Conservation (phyloP, 1,139 yeast genomes). For the Yamadazyma blattariae region DNA sequence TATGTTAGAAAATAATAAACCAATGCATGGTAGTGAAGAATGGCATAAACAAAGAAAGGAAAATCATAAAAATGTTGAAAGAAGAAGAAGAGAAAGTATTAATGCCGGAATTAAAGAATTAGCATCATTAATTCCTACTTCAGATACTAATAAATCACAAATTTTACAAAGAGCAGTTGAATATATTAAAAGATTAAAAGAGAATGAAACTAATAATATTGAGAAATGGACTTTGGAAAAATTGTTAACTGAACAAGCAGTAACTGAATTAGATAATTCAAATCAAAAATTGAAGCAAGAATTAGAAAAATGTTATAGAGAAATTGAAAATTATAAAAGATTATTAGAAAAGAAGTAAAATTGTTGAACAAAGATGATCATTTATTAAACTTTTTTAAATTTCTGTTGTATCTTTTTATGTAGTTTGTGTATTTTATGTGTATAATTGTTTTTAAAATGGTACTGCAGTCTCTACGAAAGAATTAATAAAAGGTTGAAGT, state of each 20-base stretch:
- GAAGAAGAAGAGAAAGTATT: conserved; percentile 91
- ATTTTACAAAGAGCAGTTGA: conserved; percentile 86
- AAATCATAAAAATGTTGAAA: conserved; percentile 96
- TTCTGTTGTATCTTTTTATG: neutral
- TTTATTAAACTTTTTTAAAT: neutral
- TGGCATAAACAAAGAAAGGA: conserved; percentile 86
- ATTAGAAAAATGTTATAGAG: conserved; percentile 85
- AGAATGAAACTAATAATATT: conserved; percentile 79
- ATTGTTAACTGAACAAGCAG: conserved; percentile 86
- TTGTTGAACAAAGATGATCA: neutral
- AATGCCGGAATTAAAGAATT: conserved; percentile 85
- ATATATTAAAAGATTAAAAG: conserved; percentile 83
- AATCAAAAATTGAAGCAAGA: conserved; percentile 25
- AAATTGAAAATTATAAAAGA: conserved; percentile 79
- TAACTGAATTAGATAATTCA: conserved; percentile 41
- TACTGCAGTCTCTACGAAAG: too few species aligned
- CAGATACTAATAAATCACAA: conserved; percentile 90
- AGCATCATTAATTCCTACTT: conserved; percentile 78
- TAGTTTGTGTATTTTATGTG: neutral
- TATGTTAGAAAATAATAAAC: conserved; percentile 25
- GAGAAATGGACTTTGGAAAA: conserved; percentile 96
- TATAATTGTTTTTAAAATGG: neutral
- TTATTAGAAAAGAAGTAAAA: conserved; percentile 18
- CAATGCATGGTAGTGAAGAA: conserved; percentile 71
- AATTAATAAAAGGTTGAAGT: too few species aligned